Conservation (phyloP, 116 monocot genomes). For the Dioscorea cayenensis region DNA sequence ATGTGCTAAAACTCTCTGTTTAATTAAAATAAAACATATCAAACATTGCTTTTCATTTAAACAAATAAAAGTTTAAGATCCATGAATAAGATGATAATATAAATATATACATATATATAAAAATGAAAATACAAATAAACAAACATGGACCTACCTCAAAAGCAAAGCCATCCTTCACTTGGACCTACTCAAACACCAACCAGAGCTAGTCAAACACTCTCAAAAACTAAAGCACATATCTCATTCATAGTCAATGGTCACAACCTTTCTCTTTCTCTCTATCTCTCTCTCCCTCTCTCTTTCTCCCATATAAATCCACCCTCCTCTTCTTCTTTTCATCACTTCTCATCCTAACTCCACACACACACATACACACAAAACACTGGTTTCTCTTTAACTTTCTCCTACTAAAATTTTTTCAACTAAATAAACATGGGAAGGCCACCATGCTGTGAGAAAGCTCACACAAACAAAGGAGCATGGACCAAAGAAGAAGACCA, state of each 20-base stretch:
- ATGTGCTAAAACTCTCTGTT: too few relatives aligned
- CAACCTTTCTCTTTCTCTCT: slow-evolving; percentile 9
- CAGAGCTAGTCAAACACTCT: not conserved
- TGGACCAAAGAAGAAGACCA: slow-evolving; percentile 98
- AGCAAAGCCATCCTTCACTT: slow-evolving; percentile 21
- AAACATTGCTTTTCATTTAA: too few relatives aligned
- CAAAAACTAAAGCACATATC: not conserved
- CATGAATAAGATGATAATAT: too few relatives aligned
- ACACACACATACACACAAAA: not conserved
- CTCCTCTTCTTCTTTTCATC: slow-evolving; percentile 1
- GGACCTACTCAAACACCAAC: slow-evolving; percentile 18
- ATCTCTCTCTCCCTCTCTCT: not conserved
- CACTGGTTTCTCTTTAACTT: not conserved
- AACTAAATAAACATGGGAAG: slow-evolving; percentile 46
- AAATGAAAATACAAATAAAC: not conserved
- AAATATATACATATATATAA: too few relatives aligned
- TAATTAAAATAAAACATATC: too few relatives aligned
- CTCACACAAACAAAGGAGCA: slow-evolving; percentile 87
- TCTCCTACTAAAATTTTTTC: not conserved
- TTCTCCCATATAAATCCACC: slow-evolving; percentile 10
- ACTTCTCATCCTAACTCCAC: not conserved
- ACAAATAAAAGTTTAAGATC: too few relatives aligned
- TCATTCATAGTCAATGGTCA: slow-evolving; percentile 34
- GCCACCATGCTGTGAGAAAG: slow-evolving; percentile 95
- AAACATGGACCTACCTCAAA: slow-evolving; percentile 11